phyloP scores from a whole-genome alignment of 306 rosid species.

The Begonia masoniana region DNA sequence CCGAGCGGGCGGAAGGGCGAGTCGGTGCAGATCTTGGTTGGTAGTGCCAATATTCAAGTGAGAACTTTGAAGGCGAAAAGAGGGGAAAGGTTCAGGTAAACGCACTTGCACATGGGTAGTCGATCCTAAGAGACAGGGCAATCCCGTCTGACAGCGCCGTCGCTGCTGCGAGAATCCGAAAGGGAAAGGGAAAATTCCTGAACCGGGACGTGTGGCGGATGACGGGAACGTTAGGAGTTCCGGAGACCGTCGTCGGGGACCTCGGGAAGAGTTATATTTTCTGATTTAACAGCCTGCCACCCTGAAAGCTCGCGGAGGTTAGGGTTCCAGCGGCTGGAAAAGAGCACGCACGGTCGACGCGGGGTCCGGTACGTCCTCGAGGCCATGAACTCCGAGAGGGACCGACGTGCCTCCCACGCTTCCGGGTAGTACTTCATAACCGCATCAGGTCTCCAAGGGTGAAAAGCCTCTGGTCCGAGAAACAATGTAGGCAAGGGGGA shows the following conservation, averaged over 20 bases:
- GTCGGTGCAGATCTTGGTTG: neutral
- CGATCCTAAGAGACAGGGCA: too few species aligned
- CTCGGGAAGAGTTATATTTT: constrained; percentile 1
- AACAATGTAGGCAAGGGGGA: neutral
- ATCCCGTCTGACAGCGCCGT: neutral
- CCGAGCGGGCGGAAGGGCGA: too few species aligned
- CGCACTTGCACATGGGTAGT: too few species aligned
- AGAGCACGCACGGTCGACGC: neutral
- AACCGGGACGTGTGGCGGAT: neutral
- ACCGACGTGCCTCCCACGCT: neutral
- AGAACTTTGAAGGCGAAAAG: too few species aligned
- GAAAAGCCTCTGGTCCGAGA: neutral
- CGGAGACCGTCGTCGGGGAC: neutral
- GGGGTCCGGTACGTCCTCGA: neutral
- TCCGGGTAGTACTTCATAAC: neutral
- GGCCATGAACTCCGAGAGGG: neutral
- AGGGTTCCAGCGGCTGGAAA: neutral
- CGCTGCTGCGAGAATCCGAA: too few species aligned
- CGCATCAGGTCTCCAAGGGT: neutral
- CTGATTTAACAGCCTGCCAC: neutral
- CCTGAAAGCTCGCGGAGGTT: neutral
- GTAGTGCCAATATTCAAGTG: neutral
- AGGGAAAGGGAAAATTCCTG: neutral
- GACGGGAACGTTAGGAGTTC: neutral
- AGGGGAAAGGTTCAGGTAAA: neutral